Base-by-base conservation (phyloP, 1,284 basidiomycete genomes). In the Tilletia caries region DNA sequence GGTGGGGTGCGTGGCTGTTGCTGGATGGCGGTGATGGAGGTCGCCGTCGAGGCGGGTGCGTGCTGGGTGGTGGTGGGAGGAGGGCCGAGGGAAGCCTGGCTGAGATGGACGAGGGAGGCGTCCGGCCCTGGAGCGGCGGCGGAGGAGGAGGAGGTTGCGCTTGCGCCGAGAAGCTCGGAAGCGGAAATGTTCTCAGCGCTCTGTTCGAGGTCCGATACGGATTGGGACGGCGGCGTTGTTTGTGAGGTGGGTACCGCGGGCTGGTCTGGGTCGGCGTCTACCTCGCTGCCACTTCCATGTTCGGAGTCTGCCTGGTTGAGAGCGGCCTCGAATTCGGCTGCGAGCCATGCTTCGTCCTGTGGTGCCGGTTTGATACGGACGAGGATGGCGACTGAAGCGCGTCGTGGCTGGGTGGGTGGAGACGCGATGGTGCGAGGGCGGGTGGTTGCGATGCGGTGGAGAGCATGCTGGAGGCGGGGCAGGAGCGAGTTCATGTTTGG, bases 331-430 rank as follows among this genome's bases (percentile, higher is more conserved):
- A 73, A 78, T 65, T 81, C 68, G 43, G 74, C 70, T 2, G 72
- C 75, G 1, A 83, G 73, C 73, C 78, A 78, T 18, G 69, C 73
- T 66, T 82, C 79, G 68, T 83, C 80, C 41, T 82, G 73, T 0
- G 73, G 70, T 18, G 75, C 43, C 0, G 82, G 82, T 23, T 76
- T 73, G 10, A 83, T 73, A 33, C 80, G 75, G 20, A 83, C 60
- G n/a, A 83, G 71, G 62, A 83, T 76, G n/a, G 82, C 82, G 5
- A 83, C 82, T 25, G 77, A 79, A 41, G 82, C 82, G 33, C 81
- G 71, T 12, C 82, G 77, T 6, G 80, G 81, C 67, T 83, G 81
- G 4, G 81, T 80, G 0, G 80, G 75, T 3, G 81, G 81, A 3
- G 75, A 78, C 12, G 77, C 76, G 23, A 83, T 82, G n/a, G 75